These are phyloP conservation scores for Rhodotorula taiwanensis DNA, from an alignment of 768 basidiomycete genomes.

Conservation along the genomic window DNA sequence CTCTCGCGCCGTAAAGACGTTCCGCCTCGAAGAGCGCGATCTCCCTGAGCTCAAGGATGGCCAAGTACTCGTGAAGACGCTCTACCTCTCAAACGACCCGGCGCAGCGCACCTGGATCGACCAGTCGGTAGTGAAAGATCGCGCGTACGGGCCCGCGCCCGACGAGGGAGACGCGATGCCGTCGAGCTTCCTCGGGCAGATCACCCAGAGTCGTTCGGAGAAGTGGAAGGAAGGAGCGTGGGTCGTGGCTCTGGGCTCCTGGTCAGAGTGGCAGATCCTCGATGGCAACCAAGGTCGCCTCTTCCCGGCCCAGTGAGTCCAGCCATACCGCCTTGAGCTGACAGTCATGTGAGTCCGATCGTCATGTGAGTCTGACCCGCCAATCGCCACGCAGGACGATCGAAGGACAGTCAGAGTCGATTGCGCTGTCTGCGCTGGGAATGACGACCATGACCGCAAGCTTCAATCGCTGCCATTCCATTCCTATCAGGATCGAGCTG, in stretches of 20 bases:
- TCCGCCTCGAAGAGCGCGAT: conserved; percentile 2
- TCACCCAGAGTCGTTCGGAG: conserved; percentile 7
- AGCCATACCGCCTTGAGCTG: too few species aligned
- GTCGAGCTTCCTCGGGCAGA: conserved; percentile 8
- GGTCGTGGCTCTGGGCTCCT: neutral
- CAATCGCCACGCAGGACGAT: too few species aligned
- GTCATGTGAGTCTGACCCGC: too few species aligned
- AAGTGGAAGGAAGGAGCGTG: conserved; percentile 6
- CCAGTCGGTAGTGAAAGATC: conserved; percentile 7
- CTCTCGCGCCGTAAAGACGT: too few species aligned
- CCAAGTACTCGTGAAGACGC: conserved; percentile 40
- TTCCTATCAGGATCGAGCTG: too few species aligned
- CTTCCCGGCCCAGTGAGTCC: conserved; percentile 5
- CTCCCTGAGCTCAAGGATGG: conserved; percentile 10
- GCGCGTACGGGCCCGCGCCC: conserved; percentile 19
- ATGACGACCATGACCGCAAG: conserved; percentile 32
- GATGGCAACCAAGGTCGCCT: neutral
- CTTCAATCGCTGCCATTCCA: too few species aligned
- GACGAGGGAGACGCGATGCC: conserved; percentile 24
- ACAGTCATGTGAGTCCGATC: too few species aligned
- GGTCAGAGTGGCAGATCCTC: conserved; percentile 13
- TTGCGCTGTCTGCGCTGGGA: conserved; percentile 16
- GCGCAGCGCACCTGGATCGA: conserved; percentile 41
- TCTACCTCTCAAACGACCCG: conserved; percentile 41
- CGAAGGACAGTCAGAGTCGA: neutral